A percentile compares a stretch with the other conserved stretches of the same genome.
These are phyloP conservation scores for Trichoderma erinaceum DNA, from an alignment of 495 filamentous ascomycete species.

Conservation along the genomic window DNA sequence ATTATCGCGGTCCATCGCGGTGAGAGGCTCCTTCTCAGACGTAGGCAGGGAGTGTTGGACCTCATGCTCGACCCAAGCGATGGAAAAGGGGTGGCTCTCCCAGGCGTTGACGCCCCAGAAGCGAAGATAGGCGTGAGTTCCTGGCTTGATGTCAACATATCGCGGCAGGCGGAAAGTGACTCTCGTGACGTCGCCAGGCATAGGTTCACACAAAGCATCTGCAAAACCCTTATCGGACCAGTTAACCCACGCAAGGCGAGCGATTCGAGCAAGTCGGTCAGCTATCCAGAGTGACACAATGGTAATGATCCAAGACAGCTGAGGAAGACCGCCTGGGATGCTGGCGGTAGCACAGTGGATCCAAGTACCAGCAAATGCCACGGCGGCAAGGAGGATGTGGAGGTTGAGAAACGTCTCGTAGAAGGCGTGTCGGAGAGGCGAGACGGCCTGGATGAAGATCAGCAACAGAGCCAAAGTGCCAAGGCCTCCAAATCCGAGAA, in stretches of 20 bases:
- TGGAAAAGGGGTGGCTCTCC: slow-evolving; percentile 90
- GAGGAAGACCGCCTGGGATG: slow-evolving; percentile 47
- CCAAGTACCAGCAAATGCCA: slow-evolving; percentile 59
- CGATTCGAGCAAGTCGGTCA: slow-evolving; percentile 67
- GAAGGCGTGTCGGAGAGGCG: slow-evolving; percentile 82
- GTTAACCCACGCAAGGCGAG: slow-evolving; percentile 67
- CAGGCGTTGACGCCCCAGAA: slow-evolving; percentile 67
- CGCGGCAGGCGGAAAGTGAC: slow-evolving; percentile 77
- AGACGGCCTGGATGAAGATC: slow-evolving; percentile 58
- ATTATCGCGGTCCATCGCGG: slow-evolving; percentile 21
- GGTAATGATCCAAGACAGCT: slow-evolving; percentile 59
- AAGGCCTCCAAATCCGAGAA: slow-evolving; percentile 48
- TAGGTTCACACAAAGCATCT: slow-evolving; percentile 63
- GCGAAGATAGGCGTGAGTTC: slow-evolving; percentile 84
- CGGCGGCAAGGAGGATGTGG: slow-evolving; percentile 65
- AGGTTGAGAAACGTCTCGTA: slow-evolving; percentile 89
- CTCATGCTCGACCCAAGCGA: slow-evolving; percentile 68
- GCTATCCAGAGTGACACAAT: slow-evolving; percentile 67
- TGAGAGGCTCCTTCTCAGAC: slow-evolving; percentile 17
- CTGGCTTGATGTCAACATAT: slow-evolving; percentile 70
- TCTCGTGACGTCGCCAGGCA: slow-evolving; percentile 76
- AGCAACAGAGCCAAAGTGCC: slow-evolving; percentile 52
- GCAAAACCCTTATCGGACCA: slow-evolving; percentile 53
- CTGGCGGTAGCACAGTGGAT: slow-evolving; percentile 53
- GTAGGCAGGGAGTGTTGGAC: slow-evolving; percentile 23